Evolutionary conservation across 306 rosid genomes (phyloP).

Genomic region (Vigna angularis): DNA sequence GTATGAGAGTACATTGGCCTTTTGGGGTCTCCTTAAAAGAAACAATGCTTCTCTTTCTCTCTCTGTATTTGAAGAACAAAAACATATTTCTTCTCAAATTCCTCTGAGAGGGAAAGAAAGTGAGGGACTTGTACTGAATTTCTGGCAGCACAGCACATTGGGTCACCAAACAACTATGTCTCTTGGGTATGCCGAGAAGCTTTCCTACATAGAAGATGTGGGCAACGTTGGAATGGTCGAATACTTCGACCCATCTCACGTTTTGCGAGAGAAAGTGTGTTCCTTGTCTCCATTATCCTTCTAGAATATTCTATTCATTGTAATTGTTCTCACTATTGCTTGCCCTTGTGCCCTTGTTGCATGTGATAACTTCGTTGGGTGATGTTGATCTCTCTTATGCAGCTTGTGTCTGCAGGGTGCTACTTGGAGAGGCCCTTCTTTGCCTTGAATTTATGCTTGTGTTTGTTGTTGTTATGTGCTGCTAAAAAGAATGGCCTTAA

Average conservation of each 20-base stretch:
- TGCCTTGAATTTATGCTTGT: slow-evolving; percentile 25
- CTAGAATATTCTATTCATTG: not conserved
- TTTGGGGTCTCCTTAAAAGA: slow-evolving; percentile 54
- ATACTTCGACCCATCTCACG: slow-evolving; percentile 74
- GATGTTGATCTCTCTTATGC: slow-evolving; percentile 50
- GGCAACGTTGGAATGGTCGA: slow-evolving; percentile 97
- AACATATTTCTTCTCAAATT: slow-evolving; percentile 43
- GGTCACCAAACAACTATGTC: slow-evolving; percentile 68
- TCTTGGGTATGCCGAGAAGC: slow-evolving; percentile 96
- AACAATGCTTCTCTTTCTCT: slow-evolving; percentile 30
- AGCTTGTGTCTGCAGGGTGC: slow-evolving; percentile 36
- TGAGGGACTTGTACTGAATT: slow-evolving; percentile 39
- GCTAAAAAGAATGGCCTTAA: slow-evolving; percentile 29
- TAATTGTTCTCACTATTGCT: slow-evolving; percentile 39
- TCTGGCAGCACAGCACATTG: not conserved
- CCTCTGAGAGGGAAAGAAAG: slow-evolving; percentile 32
- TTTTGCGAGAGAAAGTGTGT: slow-evolving; percentile 78
- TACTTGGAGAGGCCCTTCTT: slow-evolving; percentile 32
- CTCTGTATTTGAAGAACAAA: slow-evolving; percentile 18
- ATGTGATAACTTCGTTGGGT: slow-evolving; percentile 23
- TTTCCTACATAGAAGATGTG: slow-evolving; percentile 94
- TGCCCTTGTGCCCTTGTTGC: slow-evolving; percentile 29
- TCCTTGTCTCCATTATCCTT: slow-evolving; percentile 38
- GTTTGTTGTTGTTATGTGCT: slow-evolving; percentile 25
- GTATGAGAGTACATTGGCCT: slow-evolving; percentile 24